A percentile compares a stretch with the other conserved stretches of the same genome.
phyloP scores from a whole-genome alignment of 2,329 filamentous ascomycete species.

The Botrytis hyacinthi region DNA sequence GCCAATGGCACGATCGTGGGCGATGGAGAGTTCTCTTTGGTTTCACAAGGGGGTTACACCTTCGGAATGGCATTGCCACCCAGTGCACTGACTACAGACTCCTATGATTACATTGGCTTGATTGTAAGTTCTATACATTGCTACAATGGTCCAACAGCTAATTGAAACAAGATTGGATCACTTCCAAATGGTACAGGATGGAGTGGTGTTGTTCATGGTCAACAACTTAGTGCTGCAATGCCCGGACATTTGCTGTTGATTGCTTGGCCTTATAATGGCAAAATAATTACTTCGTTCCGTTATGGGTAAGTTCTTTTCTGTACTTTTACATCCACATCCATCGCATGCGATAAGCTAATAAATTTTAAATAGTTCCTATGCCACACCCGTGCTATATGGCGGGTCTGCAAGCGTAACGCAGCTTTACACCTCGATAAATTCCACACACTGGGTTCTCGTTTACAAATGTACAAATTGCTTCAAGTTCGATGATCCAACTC shows the following conservation, averaged over 20 bases:
- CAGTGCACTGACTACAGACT: conserved; percentile 47
- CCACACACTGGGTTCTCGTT: conserved; percentile 59
- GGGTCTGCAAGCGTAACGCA: conserved; percentile 62
- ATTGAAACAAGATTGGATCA: conserved; percentile 42
- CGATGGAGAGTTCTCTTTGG: conserved; percentile 34
- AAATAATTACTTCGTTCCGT: conserved; percentile 57
- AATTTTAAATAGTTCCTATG: conserved; percentile 49
- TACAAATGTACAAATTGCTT: conserved; percentile 63
- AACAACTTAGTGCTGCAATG: conserved; percentile 47
- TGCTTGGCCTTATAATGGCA: conserved; percentile 52
- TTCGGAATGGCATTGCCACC: conserved; percentile 56
- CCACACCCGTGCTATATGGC: conserved; percentile 55
- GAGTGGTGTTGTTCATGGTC: conserved; percentile 56
- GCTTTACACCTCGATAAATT: conserved; percentile 56
- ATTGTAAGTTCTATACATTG: conserved; percentile 44
- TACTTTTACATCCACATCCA: neutral
- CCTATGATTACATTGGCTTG: conserved; percentile 58
- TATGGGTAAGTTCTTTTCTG: conserved; percentile 42
- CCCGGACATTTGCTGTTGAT: conserved; percentile 56
- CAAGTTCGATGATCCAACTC: conserved; percentile 51
- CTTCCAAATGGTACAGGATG: conserved; percentile 51
- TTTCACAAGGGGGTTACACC: conserved; percentile 45
- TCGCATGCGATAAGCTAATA: neutral
- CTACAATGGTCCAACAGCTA: neutral
- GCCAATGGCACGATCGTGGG: conserved; percentile 41